Percentiles rank a stretch among this genome's conserved stretches.
Evolutionary conservation across 208 protist genomes (phyloP).

Genomic region (Trypanosoma scelopori): DNA sequence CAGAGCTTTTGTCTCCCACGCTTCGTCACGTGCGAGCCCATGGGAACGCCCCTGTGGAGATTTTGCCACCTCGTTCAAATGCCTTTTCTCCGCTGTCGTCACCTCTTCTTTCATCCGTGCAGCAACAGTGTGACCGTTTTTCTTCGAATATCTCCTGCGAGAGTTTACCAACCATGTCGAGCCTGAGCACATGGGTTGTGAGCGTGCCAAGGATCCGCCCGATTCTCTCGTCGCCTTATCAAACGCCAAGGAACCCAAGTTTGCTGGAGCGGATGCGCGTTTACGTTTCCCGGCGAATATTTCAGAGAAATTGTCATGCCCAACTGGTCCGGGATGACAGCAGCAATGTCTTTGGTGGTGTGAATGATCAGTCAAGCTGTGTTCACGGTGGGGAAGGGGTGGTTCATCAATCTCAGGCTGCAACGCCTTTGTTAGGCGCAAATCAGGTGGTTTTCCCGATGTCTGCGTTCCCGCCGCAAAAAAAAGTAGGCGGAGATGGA

Average conservation of each 20-base stretch:
- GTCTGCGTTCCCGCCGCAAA: neutral
- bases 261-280: conserved; percentile 7
- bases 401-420: neutral
- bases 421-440: neutral
- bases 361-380: neutral
- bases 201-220: no score
- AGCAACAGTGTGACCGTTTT: neutral
- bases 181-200: neutral
- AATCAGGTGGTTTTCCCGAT: neutral
- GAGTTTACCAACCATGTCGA: neutral
- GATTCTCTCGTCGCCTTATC: neutral
- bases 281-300: conserved; percentile 5
- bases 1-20: neutral
- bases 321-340: neutral
- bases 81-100: neutral
- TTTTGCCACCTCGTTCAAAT: conserved; percentile 11
- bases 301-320: neutral
- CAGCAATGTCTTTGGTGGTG: neutral
- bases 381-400: neutral
- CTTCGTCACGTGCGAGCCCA: neutral
- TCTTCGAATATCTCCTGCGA: neutral
- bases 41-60: neutral
- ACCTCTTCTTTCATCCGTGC: neutral
- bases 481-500: neutral
- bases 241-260: neutral